Evolutionary conservation across 768 basidiomycete species (phyloP).

Genomic region (Lentinus brumalis): DNA sequence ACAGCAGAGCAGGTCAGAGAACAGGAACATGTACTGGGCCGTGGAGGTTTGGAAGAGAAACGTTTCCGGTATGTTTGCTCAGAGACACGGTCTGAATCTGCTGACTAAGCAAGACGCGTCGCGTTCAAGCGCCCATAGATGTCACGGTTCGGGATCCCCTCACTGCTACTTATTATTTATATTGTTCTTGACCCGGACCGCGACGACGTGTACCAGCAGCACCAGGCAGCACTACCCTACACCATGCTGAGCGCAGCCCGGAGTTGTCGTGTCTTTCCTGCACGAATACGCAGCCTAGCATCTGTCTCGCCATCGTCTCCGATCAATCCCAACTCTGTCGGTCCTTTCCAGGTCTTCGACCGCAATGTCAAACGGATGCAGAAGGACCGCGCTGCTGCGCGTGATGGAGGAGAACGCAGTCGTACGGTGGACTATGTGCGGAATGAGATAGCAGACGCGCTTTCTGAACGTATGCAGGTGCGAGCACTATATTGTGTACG

Average conservation of each 20-base stretch:
- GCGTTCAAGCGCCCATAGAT: not conserved
- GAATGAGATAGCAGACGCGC: constrained; percentile 85
- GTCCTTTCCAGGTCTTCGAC: constrained; percentile 87
- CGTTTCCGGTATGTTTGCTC: not conserved
- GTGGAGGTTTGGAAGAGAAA: not conserved
- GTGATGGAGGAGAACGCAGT: constrained; percentile 60
- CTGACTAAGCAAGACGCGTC: constrained; percentile 24
- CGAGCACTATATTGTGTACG: not conserved
- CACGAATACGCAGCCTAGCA: constrained; percentile 43
- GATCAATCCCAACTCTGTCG: constrained; percentile 47
- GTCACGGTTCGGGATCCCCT: not conserved
- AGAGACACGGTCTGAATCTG: not conserved
- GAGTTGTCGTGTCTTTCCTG: not conserved
- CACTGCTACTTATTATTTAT: not conserved
- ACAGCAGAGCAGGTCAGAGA: not conserved
- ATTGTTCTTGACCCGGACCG: not conserved
- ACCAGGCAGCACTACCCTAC: not conserved
- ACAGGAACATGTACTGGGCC: not conserved
- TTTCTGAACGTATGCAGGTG: constrained; percentile 90
- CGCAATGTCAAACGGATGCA: constrained; percentile 76
- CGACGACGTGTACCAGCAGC: no score
- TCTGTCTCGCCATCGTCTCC: constrained; percentile 48
- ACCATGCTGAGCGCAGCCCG: constrained; percentile 6
- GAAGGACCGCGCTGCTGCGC: constrained; percentile 68
- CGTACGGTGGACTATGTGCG: constrained; percentile 89